These are phyloP conservation scores for Triticum monococcum DNA, from an alignment of 176 grass and related monocot genomes.

Conservation along the genomic window DNA sequence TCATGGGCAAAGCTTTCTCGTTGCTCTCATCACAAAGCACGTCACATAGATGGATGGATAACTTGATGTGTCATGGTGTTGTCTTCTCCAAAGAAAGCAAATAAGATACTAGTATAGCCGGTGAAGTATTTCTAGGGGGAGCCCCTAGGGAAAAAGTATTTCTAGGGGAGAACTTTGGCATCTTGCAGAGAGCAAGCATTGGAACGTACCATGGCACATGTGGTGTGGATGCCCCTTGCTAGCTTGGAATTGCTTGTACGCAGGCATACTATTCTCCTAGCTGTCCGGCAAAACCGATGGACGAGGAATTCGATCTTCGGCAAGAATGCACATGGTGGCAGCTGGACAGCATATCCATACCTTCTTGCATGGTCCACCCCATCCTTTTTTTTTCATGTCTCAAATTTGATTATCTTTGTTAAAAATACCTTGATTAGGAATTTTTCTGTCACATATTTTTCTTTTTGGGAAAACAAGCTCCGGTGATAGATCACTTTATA, in stretches of 20 bases:
- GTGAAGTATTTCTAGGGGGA: neutral
- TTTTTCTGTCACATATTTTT: neutral
- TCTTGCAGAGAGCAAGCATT: neutral
- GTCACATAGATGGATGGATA: neutral
- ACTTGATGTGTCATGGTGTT: neutral
- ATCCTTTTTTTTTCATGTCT: neutral
- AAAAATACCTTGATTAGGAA: neutral
- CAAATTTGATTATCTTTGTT: neutral
- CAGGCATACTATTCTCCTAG: constrained; percentile 8
- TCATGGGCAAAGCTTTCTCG: neutral
- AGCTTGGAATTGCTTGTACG: neutral
- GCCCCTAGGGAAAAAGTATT: neutral
- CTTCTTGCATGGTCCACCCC: neutral
- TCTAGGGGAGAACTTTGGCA: neutral
- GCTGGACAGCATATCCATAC: neutral
- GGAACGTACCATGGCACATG: neutral
- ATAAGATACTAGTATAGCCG: neutral
- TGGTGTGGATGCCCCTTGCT: neutral
- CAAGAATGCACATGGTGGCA: constrained; percentile 36
- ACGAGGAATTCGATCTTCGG: neutral
- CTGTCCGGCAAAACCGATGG: neutral
- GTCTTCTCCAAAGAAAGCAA: neutral
- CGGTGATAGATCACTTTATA: too few species aligned
- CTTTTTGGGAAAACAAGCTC: too few species aligned
- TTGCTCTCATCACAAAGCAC: constrained; percentile 8